Conservation (phyloP, 176 grass and related monocot genomes). For the Carex kokanica region DNA sequence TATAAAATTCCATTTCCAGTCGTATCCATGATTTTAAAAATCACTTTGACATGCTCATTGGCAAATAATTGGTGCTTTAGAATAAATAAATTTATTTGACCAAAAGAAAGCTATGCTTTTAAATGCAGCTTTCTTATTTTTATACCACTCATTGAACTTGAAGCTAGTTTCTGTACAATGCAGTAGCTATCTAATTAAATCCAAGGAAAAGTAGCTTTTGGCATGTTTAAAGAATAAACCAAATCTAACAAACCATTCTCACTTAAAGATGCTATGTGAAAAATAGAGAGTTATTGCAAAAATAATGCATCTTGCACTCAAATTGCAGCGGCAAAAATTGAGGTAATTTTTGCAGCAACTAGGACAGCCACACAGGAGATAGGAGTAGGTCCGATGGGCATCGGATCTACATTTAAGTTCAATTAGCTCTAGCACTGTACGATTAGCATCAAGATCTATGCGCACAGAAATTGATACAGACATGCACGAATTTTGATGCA, state of each 20-base stretch:
- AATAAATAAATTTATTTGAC: background rate
- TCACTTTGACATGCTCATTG: background rate
- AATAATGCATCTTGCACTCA: background rate
- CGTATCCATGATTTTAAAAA: background rate
- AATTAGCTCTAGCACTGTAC: no score
- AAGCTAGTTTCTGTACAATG: no score
- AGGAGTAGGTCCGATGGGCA: no score
- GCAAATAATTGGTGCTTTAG: background rate
- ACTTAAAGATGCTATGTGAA: background rate
- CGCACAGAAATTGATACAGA: no score
- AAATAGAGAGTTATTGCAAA: background rate
- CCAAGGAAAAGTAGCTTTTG: background rate
- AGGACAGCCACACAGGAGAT: background rate
- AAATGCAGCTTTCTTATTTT: background rate
- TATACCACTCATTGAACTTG: no score
- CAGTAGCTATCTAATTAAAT: background rate
- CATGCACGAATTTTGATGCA: no score
- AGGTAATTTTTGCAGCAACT: background rate
- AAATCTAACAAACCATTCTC: background rate
- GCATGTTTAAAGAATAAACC: background rate
- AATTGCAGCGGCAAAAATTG: background rate
- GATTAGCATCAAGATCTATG: no score
- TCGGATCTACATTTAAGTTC: no score
- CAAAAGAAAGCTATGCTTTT: background rate
- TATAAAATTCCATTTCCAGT: background rate